Conservation (phyloP, 2,329 filamentous ascomycete species). For the Colletotrichum acutatum region DNA sequence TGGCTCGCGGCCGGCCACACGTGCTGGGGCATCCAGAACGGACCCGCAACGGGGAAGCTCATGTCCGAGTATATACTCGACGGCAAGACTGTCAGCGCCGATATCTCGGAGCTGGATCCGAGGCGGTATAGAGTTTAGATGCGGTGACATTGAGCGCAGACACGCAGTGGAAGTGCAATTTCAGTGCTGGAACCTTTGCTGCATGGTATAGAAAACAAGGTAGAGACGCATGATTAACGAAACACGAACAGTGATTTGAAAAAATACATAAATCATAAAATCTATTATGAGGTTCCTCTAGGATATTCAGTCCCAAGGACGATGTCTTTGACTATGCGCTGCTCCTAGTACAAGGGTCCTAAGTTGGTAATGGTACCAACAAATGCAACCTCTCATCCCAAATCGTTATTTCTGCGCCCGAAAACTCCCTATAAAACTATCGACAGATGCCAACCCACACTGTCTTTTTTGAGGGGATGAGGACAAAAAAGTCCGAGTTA, state of each 20-base stretch:
- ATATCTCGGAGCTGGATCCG: constrained; percentile 75
- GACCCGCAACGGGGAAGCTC: constrained; percentile 84
- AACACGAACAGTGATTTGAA: neutral
- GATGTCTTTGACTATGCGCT: neutral
- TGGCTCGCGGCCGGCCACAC: constrained; percentile 91
- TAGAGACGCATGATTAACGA: neutral
- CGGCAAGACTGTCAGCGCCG: constrained; percentile 74
- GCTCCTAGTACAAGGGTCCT: neutral
- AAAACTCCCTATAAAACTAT: neutral
- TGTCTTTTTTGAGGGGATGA: neutral
- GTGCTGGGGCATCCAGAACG: constrained; percentile 99
- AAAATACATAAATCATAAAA: neutral
- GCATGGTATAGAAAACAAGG: neutral
- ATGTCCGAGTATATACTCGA: constrained; percentile 85
- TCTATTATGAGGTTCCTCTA: constrained; percentile 1
- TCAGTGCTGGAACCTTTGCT: neutral
- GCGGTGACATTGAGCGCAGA: neutral
- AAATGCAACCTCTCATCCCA: constrained; percentile 2
- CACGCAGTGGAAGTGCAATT: neutral
- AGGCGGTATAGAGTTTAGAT: constrained; percentile 66
- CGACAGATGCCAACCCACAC: neutral
- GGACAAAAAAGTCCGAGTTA: neutral
- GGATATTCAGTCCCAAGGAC: constrained; percentile 7
- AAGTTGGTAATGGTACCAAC: neutral
- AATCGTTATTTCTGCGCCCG: neutral